Base-by-base conservation (phyloP, 1,284 basidiomycete species). In the Exobasidium rhododendri region DNA sequence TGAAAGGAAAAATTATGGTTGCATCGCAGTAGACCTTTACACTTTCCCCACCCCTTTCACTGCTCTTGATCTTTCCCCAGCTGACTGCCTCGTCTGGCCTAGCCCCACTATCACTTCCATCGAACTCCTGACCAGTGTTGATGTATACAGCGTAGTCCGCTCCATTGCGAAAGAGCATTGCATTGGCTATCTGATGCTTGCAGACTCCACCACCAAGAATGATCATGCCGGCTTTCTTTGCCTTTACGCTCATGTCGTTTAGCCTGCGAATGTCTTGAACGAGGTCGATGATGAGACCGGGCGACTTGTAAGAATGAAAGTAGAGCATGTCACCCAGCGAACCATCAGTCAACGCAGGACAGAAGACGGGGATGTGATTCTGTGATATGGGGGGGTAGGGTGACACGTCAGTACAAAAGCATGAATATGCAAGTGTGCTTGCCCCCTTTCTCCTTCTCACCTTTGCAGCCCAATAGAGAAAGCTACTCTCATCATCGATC, bases 261-360 rank as follows among this genome's bases (percentile, higher is more conserved):
- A 98, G 82, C 28, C 86, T 83, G 47, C 94, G 88, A 62, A 98
- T 97, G 79, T 99, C 96, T 69, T 87, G 86, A 11, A 97, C 94
- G 65, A 99, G 94, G 78, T 99, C 96, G 65, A 98, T 84, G 40
- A 89, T 83, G 52, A 98, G 85, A 22, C 91, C 92, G 0, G 92
- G 91, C 4, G 78, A 80, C 58, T 82, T 82, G 64, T 88, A 88
- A 64, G 89, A 88, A 82, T 98, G 96, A 80, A 98, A 98, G 82
- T 97, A 98, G 59, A 98, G 89, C 94, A 98, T 97, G 80, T 99
- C 96, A 55, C 94, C 96, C 56, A 99, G 84, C 0, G 94, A 97
- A 14, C 96, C 96, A 76, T 98, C 96, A 10, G 96, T 99, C 47
- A 99, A 83, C 0, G 96, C 96, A 14, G 96, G 96, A 78, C 96